phyloP scores from a whole-genome alignment of 2,329 filamentous ascomycete species.

The Akanthomyces muscarius region DNA sequence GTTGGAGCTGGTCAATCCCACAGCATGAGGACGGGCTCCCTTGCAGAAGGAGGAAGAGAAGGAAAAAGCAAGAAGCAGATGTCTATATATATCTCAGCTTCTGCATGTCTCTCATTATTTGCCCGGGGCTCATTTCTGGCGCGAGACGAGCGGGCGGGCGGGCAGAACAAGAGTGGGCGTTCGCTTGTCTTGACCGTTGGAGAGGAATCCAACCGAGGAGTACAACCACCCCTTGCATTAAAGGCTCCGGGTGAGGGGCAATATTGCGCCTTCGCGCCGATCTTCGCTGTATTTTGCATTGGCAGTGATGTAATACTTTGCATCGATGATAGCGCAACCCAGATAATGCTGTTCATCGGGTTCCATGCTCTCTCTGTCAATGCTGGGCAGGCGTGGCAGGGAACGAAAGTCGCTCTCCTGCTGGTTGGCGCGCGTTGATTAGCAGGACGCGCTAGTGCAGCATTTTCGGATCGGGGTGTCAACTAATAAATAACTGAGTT shows the following conservation, averaged over 20 bases:
- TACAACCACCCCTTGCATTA: neutral
- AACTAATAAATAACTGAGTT: too few relatives aligned
- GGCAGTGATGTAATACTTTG: too few relatives aligned
- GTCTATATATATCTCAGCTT: constrained; percentile 1
- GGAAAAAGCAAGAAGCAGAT: neutral
- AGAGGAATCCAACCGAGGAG: neutral
- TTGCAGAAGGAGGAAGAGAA: neutral
- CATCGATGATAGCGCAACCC: neutral
- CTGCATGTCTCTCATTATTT: neutral
- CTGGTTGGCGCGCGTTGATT: too few relatives aligned
- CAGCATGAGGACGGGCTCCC: neutral
- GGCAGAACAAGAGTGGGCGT: neutral
- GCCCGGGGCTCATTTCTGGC: neutral
- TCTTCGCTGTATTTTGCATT: too few relatives aligned
- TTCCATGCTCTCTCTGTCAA: neutral
- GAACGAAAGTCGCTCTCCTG: neutral
- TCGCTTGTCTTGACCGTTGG: neutral
- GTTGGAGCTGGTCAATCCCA: neutral
- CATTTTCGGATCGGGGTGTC: too few relatives aligned
- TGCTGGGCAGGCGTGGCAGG: neutral
- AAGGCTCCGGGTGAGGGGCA: neutral
- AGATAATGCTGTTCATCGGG: neutral
- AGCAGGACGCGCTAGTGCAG: too few relatives aligned
- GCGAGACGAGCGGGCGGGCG: neutral
- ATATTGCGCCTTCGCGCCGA: neutral